Evolutionary conservation across 2,329 filamentous ascomycete species (phyloP).

Genomic region (Aureobasidium subglaciale): DNA sequence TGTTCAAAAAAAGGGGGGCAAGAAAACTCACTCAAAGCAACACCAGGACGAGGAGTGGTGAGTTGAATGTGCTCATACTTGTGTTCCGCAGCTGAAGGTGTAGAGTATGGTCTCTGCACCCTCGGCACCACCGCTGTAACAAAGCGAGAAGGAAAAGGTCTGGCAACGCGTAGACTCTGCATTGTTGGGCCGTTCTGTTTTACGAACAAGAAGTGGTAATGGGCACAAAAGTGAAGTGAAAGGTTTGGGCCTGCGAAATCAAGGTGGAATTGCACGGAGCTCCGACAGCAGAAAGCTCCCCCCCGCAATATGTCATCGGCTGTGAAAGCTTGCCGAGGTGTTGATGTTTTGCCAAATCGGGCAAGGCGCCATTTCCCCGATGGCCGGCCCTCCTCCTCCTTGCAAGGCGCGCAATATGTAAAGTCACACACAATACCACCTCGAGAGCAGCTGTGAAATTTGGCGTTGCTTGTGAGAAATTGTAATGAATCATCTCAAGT

Average conservation of each 20-base stretch:
- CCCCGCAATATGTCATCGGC: constrained; percentile 6
- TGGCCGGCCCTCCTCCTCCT: no score
- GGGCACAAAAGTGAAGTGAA: no score
- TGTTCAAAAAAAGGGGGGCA: no score
- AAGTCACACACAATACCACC: no score
- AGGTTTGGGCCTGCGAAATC: no score
- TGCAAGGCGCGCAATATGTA: background rate
- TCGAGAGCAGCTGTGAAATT: no score
- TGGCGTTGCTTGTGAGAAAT: background rate
- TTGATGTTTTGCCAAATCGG: background rate
- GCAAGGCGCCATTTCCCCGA: constrained; percentile 1
- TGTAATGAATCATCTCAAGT: background rate
- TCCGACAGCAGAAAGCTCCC: background rate
- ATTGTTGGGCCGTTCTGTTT: no score
- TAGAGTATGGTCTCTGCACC: background rate
- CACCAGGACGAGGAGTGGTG: constrained; percentile 33
- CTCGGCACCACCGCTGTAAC: background rate
- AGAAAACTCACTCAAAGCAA: constrained; percentile 17
- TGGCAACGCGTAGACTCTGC: constrained; percentile 1
- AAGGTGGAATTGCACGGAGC: background rate
- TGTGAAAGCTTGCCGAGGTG: background rate
- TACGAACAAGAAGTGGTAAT: background rate
- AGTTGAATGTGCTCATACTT: constrained; percentile 18
- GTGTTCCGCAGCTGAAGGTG: constrained; percentile 2
- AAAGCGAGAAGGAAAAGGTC: constrained; percentile 10